Conservation (phyloP, 1,139 yeast genomes). For the Geotrichum bryndzae region DNA sequence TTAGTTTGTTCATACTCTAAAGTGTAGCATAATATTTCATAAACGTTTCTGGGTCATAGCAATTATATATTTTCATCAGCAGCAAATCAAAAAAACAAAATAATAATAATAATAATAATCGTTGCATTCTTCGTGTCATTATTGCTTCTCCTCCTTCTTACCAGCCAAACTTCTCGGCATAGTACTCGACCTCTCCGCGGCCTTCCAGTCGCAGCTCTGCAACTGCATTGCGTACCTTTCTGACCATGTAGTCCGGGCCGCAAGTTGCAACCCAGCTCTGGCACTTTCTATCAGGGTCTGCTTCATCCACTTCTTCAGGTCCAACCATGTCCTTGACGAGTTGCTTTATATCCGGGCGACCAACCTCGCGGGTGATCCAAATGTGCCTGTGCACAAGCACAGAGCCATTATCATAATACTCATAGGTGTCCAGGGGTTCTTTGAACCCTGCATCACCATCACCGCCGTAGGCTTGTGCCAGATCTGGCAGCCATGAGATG, state of each 20-base stretch:
- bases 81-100: background rate
- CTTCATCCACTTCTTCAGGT: background rate
- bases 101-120: background rate
- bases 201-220: constrained; percentile 24
- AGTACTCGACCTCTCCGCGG: constrained; percentile 19
- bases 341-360: constrained; percentile 23
- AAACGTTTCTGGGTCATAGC: too few relatives aligned
- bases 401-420: background rate
- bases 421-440: background rate
- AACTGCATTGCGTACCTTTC: constrained; percentile 25
- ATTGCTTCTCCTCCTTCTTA: constrained; percentile 5
- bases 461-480: background rate
- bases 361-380: constrained; percentile 25
- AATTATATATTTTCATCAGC: too few relatives aligned
- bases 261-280: constrained; percentile 28
- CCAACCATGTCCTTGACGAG: constrained; percentile 18
- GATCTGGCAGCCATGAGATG: constrained; percentile 22
- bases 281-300: background rate
- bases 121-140: background rate
- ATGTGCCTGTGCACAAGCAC: constrained; percentile 14
- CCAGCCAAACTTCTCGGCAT: constrained; percentile 31
- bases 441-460: background rate
- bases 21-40: too few relatives aligned
- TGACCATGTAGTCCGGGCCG: constrained; percentile 27
- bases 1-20: too few relatives aligned